Evolutionary conservation across 2,329 filamentous ascomycete genomes (phyloP).

Genomic region (Mariannaea sp.): DNA sequence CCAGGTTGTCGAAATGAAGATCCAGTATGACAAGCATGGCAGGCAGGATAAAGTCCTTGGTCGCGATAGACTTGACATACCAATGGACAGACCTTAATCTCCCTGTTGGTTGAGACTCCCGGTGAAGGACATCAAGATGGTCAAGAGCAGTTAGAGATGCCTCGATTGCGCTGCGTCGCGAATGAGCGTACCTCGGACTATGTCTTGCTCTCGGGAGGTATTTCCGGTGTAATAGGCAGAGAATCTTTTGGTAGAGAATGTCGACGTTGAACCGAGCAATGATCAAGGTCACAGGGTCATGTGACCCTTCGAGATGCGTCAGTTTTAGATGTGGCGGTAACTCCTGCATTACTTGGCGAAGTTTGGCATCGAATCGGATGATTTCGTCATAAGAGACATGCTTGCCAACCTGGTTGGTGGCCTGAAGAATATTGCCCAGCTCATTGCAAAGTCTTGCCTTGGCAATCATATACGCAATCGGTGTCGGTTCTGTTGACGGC

Average conservation of each 20-base stretch:
- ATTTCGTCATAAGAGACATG: constrained; percentile 67
- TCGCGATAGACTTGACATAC: constrained; percentile 79
- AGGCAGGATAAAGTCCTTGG: constrained; percentile 83
- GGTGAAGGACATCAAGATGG: constrained; percentile 75
- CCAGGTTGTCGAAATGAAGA: constrained; percentile 70
- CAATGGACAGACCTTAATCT: constrained; percentile 75
- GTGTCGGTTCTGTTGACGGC: constrained; percentile 72
- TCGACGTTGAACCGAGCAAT: constrained; percentile 85
- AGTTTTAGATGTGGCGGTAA: constrained; percentile 82
- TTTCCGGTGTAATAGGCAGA: constrained; percentile 87
- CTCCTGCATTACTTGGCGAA: constrained; percentile 66
- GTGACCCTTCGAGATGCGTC: constrained; percentile 72
- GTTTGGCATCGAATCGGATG: constrained; percentile 62
- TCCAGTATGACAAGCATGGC: constrained; percentile 86
- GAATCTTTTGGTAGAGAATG: constrained; percentile 84
- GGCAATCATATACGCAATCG: constrained; percentile 78
- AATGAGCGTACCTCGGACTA: constrained; percentile 82
- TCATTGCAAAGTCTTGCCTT: constrained; percentile 71
- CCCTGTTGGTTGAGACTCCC: constrained; percentile 74
- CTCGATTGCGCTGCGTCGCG: constrained; percentile 81
- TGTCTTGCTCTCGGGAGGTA: constrained; percentile 79
- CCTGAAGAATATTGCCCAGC: constrained; percentile 73
- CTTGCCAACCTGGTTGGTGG: constrained; percentile 60
- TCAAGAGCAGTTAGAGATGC: constrained; percentile 81
- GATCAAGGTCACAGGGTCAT: constrained; percentile 82